These are phyloP conservation scores for Astrephomene gubernaculifera DNA, from an alignment of 139 green algal species.

Conservation along the genomic window DNA sequence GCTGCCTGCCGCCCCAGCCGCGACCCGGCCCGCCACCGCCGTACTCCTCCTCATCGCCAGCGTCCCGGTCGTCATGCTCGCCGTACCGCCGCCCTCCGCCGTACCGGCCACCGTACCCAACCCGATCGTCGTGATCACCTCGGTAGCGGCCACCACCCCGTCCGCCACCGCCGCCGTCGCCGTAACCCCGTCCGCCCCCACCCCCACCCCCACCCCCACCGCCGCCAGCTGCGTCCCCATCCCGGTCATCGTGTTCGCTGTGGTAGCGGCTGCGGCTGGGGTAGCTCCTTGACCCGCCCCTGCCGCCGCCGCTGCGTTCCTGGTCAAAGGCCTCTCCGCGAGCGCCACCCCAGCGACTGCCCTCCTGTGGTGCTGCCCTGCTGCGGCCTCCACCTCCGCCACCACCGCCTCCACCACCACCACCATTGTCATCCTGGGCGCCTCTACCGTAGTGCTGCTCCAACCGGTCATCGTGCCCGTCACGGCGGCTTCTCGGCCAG, in stretches of 20 bases:
- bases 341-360: not conserved
- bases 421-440: not conserved
- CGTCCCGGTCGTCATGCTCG: constrained; percentile 3
- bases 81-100: not conserved
- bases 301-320: not conserved
- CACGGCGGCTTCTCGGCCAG: not conserved
- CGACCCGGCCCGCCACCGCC: not conserved
- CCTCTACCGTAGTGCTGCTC: not conserved
- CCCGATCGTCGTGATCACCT: not conserved
- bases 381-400: not conserved
- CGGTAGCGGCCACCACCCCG: not conserved
- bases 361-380: not conserved
- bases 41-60: not conserved
- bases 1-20: not conserved
- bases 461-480: constrained; percentile 11
- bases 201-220: not conserved
- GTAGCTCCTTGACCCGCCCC: not conserved
- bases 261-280: not conserved
- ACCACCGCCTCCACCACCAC: not conserved
- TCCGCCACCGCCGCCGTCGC: not conserved
- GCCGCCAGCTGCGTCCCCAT: not conserved
- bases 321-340: not conserved
- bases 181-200: not conserved
- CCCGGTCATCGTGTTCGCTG: not conserved
- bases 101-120: not conserved